A percentile compares a stretch with the other conserved stretches of the same genome.
Conservation (phyloP, 495 filamentous ascomycete genomes). For the Lineolata rhizophorae region DNA sequence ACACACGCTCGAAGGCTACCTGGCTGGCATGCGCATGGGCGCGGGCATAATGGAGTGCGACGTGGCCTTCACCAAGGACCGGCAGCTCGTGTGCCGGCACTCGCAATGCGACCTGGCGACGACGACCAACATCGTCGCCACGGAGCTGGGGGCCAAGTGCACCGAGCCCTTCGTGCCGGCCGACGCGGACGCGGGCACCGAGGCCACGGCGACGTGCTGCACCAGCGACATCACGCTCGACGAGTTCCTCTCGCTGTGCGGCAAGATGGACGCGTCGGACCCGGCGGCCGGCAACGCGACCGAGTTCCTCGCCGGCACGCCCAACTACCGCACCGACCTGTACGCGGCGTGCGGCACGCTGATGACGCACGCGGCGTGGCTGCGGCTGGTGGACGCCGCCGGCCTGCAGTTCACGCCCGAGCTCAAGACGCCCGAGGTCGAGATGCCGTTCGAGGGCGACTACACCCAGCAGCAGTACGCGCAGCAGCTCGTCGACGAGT, state of each 20-base stretch:
- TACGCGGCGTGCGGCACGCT: constrained; percentile 34
- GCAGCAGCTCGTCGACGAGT: constrained; percentile 36
- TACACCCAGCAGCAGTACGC: constrained; percentile 36
- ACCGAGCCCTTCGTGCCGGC: constrained; percentile 34
- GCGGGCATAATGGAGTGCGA: constrained; percentile 43
- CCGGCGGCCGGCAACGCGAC: constrained; percentile 29
- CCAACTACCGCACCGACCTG: constrained; percentile 32
- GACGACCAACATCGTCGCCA: constrained; percentile 37
- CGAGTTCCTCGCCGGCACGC: constrained; percentile 28
- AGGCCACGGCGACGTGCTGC: constrained; percentile 34
- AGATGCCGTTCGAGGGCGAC: constrained; percentile 35
- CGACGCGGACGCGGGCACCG: constrained; percentile 9
- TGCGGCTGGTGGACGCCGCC: constrained; percentile 26
- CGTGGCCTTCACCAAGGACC: constrained; percentile 37
- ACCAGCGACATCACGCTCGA: constrained; percentile 37
- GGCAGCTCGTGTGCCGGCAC: constrained; percentile 38
- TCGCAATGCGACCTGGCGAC: constrained; percentile 40
- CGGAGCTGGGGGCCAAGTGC: constrained; percentile 34
- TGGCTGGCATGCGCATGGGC: constrained; percentile 35
- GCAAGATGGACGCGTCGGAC: constrained; percentile 35
- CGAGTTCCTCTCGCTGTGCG: constrained; percentile 36
- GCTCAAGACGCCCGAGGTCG: constrained; percentile 33
- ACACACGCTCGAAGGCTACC: constrained; percentile 27
- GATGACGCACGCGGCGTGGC: constrained; percentile 29
- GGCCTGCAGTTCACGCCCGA: constrained; percentile 37